These are phyloP conservation scores for Cylindrotheca fusiformis DNA, from an alignment of 108 stramenopile species.

Conservation along the genomic window DNA sequence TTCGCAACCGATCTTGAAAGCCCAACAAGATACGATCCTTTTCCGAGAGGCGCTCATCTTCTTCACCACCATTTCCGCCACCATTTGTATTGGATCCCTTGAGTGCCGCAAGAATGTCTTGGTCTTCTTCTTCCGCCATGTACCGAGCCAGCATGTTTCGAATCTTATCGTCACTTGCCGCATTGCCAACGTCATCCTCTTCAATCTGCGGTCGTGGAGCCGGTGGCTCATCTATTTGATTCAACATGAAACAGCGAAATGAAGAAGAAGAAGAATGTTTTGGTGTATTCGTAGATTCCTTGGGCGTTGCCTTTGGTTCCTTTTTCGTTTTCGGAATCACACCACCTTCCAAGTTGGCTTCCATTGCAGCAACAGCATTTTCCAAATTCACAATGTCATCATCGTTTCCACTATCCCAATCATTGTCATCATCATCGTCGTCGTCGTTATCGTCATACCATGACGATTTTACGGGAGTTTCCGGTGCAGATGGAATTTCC, in stretches of 20 bases:
- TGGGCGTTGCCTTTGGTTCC: not conserved
- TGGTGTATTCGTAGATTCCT: not conserved
- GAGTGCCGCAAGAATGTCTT: slow-evolving; percentile 62
- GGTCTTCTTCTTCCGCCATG: slow-evolving; percentile 85
- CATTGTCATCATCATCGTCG: slow-evolving; percentile 34
- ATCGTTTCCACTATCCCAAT: slow-evolving; percentile 45
- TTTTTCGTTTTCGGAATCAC: slow-evolving; percentile 7
- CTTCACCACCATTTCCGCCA: slow-evolving; percentile 41
- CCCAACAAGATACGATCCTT: slow-evolving; percentile 63
- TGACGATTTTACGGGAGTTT: slow-evolving; percentile 19
- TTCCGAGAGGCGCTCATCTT: slow-evolving; percentile 68
- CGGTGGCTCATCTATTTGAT: slow-evolving; percentile 53
- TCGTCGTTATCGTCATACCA: slow-evolving; percentile 26
- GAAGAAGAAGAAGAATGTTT: slow-evolving; percentile 12
- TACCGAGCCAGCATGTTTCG: slow-evolving; percentile 76
- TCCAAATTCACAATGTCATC: slow-evolving; percentile 59
- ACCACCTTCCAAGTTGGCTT: slow-evolving; percentile 22
- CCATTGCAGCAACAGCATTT: slow-evolving; percentile 47
- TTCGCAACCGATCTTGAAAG: slow-evolving; percentile 68
- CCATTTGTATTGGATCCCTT: slow-evolving; percentile 21
- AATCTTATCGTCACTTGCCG: slow-evolving; percentile 60
- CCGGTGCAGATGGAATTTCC: slow-evolving; percentile 6
- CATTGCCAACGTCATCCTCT: slow-evolving; percentile 65
- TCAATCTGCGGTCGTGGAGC: slow-evolving; percentile 32
- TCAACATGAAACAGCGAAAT: slow-evolving; percentile 44